These are phyloP conservation scores for Coelastrella sp. DNA, from an alignment of 139 green algal species.

Conservation along the genomic window DNA sequence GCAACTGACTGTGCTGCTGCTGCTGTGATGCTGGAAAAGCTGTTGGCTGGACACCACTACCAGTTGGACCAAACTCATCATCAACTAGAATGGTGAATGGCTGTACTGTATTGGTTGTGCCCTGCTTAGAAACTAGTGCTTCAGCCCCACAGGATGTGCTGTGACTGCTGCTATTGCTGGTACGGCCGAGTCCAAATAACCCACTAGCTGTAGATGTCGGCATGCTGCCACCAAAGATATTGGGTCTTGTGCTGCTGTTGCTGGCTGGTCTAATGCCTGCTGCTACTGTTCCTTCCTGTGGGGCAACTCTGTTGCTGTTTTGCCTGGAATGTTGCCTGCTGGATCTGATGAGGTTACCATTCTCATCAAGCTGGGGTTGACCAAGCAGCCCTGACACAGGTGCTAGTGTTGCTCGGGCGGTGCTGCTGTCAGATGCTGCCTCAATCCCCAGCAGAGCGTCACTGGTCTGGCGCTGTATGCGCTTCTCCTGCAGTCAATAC, in stretches of 20 bases:
- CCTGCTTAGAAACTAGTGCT: too few species aligned
- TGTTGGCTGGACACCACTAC: background rate
- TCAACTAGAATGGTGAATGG: conserved; percentile 34
- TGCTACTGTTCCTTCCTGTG: conserved; percentile 7
- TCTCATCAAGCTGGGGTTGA: conserved; percentile 35
- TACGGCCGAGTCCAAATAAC: background rate
- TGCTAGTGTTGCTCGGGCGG: conserved; percentile 25
- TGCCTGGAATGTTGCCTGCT: background rate
- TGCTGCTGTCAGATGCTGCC: background rate
- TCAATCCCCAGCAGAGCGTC: conserved; percentile 44
- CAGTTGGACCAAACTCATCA: conserved; percentile 40
- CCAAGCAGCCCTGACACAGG: background rate
- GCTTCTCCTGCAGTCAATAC: conserved; percentile 64
- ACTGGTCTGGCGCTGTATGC: conserved; percentile 70
- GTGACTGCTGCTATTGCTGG: background rate
- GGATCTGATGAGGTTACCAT: background rate
- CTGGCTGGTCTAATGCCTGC: conserved; percentile 10
- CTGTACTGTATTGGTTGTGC: background rate
- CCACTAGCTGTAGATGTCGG: background rate
- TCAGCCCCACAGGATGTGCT: too few species aligned
- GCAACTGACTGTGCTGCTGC: conserved; percentile 1
- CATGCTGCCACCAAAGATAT: background rate
- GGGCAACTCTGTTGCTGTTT: background rate
- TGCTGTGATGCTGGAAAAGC: conserved; percentile 29
- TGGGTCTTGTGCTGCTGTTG: background rate